A percentile compares a stretch with the other conserved stretches of the same genome.
phyloP scores from a whole-genome alignment of 2,329 filamentous ascomycete species.

The Phialophora verrucosa region DNA sequence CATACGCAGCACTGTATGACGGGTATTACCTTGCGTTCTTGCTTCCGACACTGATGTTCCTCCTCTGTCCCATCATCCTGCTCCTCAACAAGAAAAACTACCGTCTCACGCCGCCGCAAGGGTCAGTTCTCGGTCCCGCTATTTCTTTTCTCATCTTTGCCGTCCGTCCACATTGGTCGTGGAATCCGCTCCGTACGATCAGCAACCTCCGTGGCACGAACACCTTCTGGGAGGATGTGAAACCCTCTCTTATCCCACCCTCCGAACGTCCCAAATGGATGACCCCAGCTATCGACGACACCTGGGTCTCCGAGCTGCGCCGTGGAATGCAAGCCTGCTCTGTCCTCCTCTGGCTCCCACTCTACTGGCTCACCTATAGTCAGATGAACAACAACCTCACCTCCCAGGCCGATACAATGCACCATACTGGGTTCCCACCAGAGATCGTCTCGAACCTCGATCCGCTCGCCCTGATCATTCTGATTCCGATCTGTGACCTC shows the following conservation, averaged over 20 bases:
- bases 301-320: constrained; percentile 78
- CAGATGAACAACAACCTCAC: constrained; percentile 40
- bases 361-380: constrained; percentile 48
- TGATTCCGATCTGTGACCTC: constrained; percentile 42
- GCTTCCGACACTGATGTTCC: constrained; percentile 70
- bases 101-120: constrained; percentile 68
- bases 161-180: constrained; percentile 67
- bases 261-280: constrained; percentile 70
- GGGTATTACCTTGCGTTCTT: constrained; percentile 76
- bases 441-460: constrained; percentile 67
- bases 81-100: constrained; percentile 67
- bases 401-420: constrained; percentile 63
- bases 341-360: constrained; percentile 67
- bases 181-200: constrained; percentile 63
- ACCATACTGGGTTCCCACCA: constrained; percentile 59
- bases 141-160: constrained; percentile 65
- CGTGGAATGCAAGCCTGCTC: constrained; percentile 72
- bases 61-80: constrained; percentile 66
- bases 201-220: constrained; percentile 60
- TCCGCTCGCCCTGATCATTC: constrained; percentile 64
- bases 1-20: constrained; percentile 76
- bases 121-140: constrained; percentile 73
- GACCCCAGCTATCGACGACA: constrained; percentile 72
- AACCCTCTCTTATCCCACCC: constrained; percentile 67
- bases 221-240: constrained; percentile 70